These are phyloP conservation scores for Flammula alnicola DNA, from an alignment of 1,284 basidiomycete genomes.

Conservation along the genomic window DNA sequence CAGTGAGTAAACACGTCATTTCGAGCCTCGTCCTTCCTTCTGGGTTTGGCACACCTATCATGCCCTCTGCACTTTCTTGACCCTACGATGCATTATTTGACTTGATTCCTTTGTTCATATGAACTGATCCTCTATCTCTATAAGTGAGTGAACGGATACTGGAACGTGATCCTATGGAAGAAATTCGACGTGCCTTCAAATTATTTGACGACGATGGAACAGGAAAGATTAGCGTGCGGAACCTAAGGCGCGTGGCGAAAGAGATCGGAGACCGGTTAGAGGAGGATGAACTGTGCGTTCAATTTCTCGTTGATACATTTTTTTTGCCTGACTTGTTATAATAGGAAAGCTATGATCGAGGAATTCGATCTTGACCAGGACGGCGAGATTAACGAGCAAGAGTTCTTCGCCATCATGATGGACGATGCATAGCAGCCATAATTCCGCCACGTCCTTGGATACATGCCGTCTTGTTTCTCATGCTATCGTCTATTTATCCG, in stretches of 20 bases:
- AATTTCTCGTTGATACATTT: not conserved
- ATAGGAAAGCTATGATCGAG: conserved; percentile 99
- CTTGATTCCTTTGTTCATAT: not conserved
- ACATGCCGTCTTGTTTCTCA: conserved; percentile 13
- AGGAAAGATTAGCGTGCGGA: conserved; percentile 92
- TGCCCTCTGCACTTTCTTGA: too few species aligned
- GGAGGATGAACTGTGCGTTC: conserved; percentile 95
- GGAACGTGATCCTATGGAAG: conserved; percentile 94
- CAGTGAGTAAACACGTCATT: conserved; percentile 64
- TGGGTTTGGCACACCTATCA: too few species aligned
- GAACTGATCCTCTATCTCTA: conserved; percentile 16
- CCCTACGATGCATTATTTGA: conserved; percentile 4
- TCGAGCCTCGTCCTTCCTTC: conserved; percentile 18
- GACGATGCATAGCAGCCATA: conserved; percentile 65
- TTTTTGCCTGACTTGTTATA: conserved; percentile 11
- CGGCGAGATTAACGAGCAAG: conserved; percentile 94
- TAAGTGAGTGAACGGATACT: conserved; percentile 95
- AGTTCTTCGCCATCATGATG: conserved; percentile 96
- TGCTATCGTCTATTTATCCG: conserved; percentile 24
- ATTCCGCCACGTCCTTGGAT: conserved; percentile 5
- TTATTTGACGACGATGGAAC: conserved; percentile 97
- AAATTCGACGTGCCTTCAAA: conserved; percentile 94
- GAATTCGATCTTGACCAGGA: conserved; percentile 99
- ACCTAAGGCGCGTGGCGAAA: conserved; percentile 93
- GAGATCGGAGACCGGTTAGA: conserved; percentile 96